Evolutionary conservation across 495 filamentous ascomycete genomes (phyloP).

Genomic region (Xylaria grammica): DNA sequence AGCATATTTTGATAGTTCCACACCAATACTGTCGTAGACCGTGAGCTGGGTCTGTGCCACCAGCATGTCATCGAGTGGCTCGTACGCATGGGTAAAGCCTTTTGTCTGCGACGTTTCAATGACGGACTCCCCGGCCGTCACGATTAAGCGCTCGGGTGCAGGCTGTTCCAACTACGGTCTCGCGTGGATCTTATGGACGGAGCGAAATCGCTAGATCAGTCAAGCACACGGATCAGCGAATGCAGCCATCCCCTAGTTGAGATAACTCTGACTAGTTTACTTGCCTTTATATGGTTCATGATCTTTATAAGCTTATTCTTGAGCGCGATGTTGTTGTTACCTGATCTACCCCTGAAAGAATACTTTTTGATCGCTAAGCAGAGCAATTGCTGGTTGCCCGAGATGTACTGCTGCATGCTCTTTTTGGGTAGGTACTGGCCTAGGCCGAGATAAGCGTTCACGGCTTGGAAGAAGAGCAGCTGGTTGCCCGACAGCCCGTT

Average conservation of each 20-base stretch:
- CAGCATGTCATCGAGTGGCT: too few relatives aligned
- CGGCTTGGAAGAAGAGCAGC: slow-evolving; percentile 44
- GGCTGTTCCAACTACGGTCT: slow-evolving; percentile 42
- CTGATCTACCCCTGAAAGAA: slow-evolving; percentile 27
- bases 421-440: slow-evolving; percentile 42
- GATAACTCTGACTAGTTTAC: too few relatives aligned
- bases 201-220: slow-evolving; percentile 41
- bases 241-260: too few relatives aligned
- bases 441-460: slow-evolving; percentile 51
- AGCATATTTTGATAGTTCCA: too few relatives aligned
- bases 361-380: slow-evolving; percentile 32
- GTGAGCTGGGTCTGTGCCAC: too few relatives aligned
- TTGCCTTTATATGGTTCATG: too few relatives aligned
- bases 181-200: slow-evolving; percentile 44
- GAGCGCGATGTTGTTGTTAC: neutral
- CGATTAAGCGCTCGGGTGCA: slow-evolving; percentile 48
- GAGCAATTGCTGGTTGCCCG: slow-evolving; percentile 39
- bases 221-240: too few relatives aligned
- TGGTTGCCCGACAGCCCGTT: slow-evolving; percentile 54
- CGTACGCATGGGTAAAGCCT: slow-evolving; percentile 18
- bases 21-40: too few relatives aligned
- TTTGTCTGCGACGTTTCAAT: slow-evolving; percentile 25
- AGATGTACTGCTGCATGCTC: slow-evolving; percentile 36
- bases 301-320: too few relatives aligned
- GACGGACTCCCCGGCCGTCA: slow-evolving; percentile 53